A percentile compares a stretch with the other conserved stretches of the same genome.
These are phyloP conservation scores for Gonium pectorale DNA, from an alignment of 139 green algal genomes.

Conservation along the genomic window DNA sequence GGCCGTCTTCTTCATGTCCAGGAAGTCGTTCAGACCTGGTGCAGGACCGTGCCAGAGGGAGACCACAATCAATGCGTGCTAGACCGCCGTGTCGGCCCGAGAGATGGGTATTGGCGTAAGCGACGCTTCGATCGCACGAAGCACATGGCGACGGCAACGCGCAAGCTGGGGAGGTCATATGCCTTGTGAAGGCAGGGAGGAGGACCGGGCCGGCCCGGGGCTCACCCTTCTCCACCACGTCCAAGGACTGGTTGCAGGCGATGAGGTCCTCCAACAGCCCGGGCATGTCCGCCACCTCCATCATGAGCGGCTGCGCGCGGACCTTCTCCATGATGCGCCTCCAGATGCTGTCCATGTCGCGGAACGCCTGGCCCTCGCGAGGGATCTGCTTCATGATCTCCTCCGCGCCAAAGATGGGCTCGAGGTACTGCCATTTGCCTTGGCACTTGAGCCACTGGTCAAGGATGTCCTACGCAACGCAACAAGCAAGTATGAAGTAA, in stretches of 20 bases:
- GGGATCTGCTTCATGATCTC: constrained; percentile 94
- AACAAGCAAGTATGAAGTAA: not conserved
- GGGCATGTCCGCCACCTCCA: constrained; percentile 70
- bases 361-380: constrained; percentile 79
- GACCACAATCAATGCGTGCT: too few species aligned
- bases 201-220: too few species aligned
- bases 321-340: constrained; percentile 76
- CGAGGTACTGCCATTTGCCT: constrained; percentile 89
- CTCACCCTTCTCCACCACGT: constrained; percentile 80
- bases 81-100: too few species aligned
- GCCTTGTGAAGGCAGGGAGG: too few species aligned
- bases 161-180: constrained; percentile 48
- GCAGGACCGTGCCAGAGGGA: not conserved
- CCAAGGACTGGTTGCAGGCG: constrained; percentile 72
- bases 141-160: too few species aligned
- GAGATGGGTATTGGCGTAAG: too few species aligned
- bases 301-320: constrained; percentile 57
- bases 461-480: constrained; percentile 70
- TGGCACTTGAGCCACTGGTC: constrained; percentile 89
- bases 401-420: constrained; percentile 85
- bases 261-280: constrained; percentile 79
- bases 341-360: constrained; percentile 77
- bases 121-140: too few species aligned
- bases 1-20: constrained; percentile 78
- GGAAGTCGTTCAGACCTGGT: constrained; percentile 74